Percentiles rank a stretch among this genome's conserved stretches.
phyloP scores from a whole-genome alignment of 176 grass and related monocot species.

The Triticum dicoccoides region DNA sequence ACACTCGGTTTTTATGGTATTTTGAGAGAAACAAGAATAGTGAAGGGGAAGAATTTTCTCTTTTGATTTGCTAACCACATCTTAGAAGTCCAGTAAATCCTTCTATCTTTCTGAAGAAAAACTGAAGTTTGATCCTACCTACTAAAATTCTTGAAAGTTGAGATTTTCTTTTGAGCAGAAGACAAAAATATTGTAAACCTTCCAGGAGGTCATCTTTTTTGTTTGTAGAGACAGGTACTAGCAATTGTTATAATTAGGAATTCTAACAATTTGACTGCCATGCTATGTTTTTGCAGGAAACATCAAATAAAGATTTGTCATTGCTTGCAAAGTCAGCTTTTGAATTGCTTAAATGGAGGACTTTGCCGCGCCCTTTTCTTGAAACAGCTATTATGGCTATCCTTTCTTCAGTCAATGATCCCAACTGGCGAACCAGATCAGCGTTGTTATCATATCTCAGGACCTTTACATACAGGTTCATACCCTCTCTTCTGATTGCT shows the following conservation, averaged over 20 bases:
- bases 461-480: constrained; percentile 93
- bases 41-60: background rate
- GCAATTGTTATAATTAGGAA: background rate
- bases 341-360: constrained; percentile 84
- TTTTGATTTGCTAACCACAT: background rate
- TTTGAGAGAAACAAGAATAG: background rate
- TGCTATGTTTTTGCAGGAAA: constrained; percentile 62
- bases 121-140: background rate
- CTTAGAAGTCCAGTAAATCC: background rate
- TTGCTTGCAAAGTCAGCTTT: constrained; percentile 86
- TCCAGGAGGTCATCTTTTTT: background rate
- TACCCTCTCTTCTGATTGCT: background rate
- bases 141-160: background rate
- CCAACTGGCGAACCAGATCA: constrained; percentile 92
- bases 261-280: background rate
- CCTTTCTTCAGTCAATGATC: constrained; percentile 73
- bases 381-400: constrained; percentile 70
- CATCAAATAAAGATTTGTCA: constrained; percentile 95
- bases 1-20: background rate
- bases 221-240: background rate
- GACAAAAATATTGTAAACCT: background rate
- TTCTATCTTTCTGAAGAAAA: background rate
- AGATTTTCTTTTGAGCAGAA: background rate
- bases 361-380: constrained; percentile 64
- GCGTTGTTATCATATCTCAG: constrained; percentile 72